Percentiles rank a stretch among this genome's conserved stretches.
These are phyloP conservation scores for Kingdonia uniflora DNA, from an alignment of 164 flowering plant genomes.

Conservation along the genomic window DNA sequence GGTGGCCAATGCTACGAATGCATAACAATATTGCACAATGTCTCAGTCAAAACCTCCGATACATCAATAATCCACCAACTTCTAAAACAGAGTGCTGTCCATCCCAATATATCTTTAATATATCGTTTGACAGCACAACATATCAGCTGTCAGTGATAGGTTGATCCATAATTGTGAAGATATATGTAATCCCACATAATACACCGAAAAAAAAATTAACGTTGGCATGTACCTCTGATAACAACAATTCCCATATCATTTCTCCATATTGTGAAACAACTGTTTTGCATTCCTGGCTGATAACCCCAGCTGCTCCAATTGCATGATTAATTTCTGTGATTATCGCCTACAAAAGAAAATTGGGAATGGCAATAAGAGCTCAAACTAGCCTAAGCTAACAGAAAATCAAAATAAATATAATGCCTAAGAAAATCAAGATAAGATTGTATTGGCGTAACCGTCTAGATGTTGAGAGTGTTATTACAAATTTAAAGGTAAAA, in stretches of 20 bases:
- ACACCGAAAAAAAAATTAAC: not conserved
- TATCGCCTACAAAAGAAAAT: conserved; percentile 35
- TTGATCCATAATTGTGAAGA: too few relatives aligned
- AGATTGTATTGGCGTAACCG: not conserved
- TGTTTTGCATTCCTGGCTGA: conserved; percentile 80
- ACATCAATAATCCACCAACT: too few relatives aligned
- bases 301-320: conserved; percentile 81
- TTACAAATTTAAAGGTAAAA: not conserved
- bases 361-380: not conserved
- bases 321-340: conserved; percentile 79
- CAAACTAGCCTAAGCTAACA: not conserved
- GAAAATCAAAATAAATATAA: not conserved
- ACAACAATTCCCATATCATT: conserved; percentile 46
- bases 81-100: too few relatives aligned
- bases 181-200: not conserved
- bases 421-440: too few relatives aligned
- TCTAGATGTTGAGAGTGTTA: not conserved
- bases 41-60: too few relatives aligned
- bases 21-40: too few relatives aligned
- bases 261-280: conserved; percentile 74
- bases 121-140: not conserved
- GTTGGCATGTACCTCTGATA: conserved; percentile 37
- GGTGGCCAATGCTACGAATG: too few relatives aligned
- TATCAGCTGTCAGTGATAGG: too few relatives aligned
- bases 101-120: too few relatives aligned